Percentiles rank a stretch among this genome's conserved stretches.
phyloP scores from a whole-genome alignment of 371 early-diverging fungal species.

The Umbelopsis sp. region DNA sequence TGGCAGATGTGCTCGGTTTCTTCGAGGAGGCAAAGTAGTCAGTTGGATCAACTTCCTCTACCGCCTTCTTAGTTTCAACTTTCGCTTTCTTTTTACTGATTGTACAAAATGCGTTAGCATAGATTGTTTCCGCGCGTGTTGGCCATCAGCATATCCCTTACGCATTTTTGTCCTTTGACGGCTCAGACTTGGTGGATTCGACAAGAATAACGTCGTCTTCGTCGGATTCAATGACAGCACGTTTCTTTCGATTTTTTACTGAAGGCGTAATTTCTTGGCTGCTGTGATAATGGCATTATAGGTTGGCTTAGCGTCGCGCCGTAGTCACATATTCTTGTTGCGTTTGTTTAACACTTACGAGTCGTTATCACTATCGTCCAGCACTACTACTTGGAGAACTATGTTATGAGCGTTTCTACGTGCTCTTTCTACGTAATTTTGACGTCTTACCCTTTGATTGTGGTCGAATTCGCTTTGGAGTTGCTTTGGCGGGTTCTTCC shows the following conservation, averaged over 20 bases:
- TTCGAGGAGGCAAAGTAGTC: neutral
- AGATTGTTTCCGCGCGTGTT: neutral
- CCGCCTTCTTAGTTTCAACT: neutral
- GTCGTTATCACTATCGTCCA: neutral
- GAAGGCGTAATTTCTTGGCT: neutral
- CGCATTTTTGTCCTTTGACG: neutral
- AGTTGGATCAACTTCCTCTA: neutral
- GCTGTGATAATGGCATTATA: neutral
- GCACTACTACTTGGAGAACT: neutral
- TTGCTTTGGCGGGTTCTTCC: neutral
- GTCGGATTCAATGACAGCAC: conserved; percentile 11
- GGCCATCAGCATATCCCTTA: neutral
- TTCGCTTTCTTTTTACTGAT: neutral
- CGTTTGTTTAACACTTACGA: neutral
- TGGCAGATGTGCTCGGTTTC: neutral
- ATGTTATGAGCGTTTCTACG: too few relatives aligned
- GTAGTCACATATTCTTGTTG: neutral
- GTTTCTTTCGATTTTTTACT: neutral
- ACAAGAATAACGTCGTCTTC: neutral
- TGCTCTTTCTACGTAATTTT: neutral
- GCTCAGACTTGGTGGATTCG: neutral
- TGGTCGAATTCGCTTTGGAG: neutral
- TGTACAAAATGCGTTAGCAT: neutral
- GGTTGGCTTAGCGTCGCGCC: neutral
- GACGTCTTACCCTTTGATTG: neutral